These are phyloP conservation scores for Buddleja alternifolia DNA, from an alignment of 257 asterid species.

Conservation along the genomic window DNA sequence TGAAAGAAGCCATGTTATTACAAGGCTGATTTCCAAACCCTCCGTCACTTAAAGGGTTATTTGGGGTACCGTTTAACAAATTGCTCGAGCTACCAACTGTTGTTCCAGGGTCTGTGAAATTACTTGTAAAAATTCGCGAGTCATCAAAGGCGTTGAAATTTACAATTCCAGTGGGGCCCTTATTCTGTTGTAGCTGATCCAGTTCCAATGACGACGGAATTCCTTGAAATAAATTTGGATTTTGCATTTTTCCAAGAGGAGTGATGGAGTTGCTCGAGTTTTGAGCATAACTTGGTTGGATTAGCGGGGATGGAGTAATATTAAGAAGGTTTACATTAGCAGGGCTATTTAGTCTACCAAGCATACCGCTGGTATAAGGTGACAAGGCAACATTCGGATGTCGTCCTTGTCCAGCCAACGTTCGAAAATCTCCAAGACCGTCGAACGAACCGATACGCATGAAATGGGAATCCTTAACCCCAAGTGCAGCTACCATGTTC, in stretches of 20 bases:
- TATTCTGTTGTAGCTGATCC: slow-evolving; percentile 67
- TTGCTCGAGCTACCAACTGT: slow-evolving; percentile 43
- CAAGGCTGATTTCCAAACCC: slow-evolving; percentile 56
- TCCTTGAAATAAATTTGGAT: slow-evolving; percentile 64
- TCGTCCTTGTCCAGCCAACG: slow-evolving; percentile 70
- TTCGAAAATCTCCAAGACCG: slow-evolving; percentile 67
- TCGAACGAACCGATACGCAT: slow-evolving; percentile 68
- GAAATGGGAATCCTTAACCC: slow-evolving; percentile 75
- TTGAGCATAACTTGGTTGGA: slow-evolving; percentile 56
- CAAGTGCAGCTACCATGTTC: slow-evolving; percentile 82
- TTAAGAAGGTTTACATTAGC: slow-evolving; percentile 55
- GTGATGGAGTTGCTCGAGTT: slow-evolving; percentile 44
- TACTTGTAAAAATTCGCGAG: slow-evolving; percentile 47
- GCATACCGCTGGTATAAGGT: slow-evolving; percentile 63
- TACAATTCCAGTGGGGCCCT: slow-evolving; percentile 32
- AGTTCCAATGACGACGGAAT: slow-evolving; percentile 68
- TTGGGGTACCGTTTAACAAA: slow-evolving; percentile 40
- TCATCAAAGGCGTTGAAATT: slow-evolving; percentile 46
- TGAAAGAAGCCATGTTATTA: slow-evolving; percentile 50
- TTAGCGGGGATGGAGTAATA: slow-evolving; percentile 48
- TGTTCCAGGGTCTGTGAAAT: slow-evolving; percentile 41
- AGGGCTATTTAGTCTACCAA: slow-evolving; percentile 71
- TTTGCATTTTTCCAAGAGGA: slow-evolving; percentile 57
- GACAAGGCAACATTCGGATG: slow-evolving; percentile 50
- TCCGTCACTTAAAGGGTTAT: slow-evolving; percentile 38